Base-by-base conservation (phyloP, 116 monocot species). In the Trichopus zeylanicus region DNA sequence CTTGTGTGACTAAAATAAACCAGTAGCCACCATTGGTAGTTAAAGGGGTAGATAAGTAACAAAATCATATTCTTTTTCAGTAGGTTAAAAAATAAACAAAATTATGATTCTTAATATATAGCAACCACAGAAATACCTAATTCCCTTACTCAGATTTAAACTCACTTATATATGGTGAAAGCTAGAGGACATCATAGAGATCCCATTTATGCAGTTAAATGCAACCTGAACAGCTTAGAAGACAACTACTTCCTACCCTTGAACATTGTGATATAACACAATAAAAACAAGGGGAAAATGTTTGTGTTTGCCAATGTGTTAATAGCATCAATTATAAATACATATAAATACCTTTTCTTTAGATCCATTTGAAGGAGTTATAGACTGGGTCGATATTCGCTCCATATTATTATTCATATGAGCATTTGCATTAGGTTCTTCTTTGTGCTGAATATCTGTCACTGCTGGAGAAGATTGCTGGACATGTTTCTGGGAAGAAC, bases 271-370 rank as follows among this genome's bases (percentile, higher is more conserved):
- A 4, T 8, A 28, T 10, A 28, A 53, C 7, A 53, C 12, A 12
- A 22, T 4, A 0, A 6, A 53, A 6, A 15, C 10, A 18, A 3
- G 7, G 13, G 18, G 7, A 16, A 7, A 46, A 46, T 6, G 5
- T 46, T 46, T 21, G 12, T 26, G n/a, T 4, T 53, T 26, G 28
- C 53, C 26, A 8, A 53, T 27, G 18, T 28, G 13, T 13, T 13
- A 28, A 13, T 53, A 28, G 53, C 26, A 28, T 53, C 12, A 28
- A 29, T 28, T 10, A 53, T 10, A 57, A 22, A 13, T 22, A 1
- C 3, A 10, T 35, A 57, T 37, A 30, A 7, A 57, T 57, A 57
- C 57, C 57, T 57, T 57, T 33, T 60, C 46, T n/a, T 42, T 47
- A 28, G 21, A 47, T 26, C 26, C 60, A 60, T 26, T n/a, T 12